phyloP scores from a whole-genome alignment of 441 rosid genomes.

The Eugenia klotzschiana region DNA sequence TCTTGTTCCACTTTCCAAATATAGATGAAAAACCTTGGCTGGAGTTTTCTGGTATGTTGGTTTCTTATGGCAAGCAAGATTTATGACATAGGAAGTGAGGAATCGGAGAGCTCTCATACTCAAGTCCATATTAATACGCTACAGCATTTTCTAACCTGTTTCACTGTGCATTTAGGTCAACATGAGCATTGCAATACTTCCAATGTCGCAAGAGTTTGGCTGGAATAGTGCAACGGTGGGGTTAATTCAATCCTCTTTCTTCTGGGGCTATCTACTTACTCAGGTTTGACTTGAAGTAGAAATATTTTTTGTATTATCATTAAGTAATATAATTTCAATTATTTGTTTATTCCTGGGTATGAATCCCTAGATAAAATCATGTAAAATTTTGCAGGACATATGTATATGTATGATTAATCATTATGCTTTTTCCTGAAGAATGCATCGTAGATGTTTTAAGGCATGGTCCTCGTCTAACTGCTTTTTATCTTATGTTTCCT shows the following conservation, averaged over 20 bases:
- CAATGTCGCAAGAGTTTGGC: conserved; percentile 85
- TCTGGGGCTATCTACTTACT: conserved; percentile 96
- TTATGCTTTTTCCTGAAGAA: not conserved
- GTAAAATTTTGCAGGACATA: not conserved
- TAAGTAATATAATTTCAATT: not conserved
- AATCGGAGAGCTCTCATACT: not conserved
- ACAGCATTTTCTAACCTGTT: not conserved
- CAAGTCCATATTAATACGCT: not conserved
- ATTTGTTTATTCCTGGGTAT: not conserved
- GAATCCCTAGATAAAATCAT: not conserved
- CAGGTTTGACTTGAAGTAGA: conserved; percentile 35
- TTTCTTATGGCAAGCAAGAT: not conserved
- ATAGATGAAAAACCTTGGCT: not conserved
- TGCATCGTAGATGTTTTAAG: not conserved
- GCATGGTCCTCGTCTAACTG: not conserved
- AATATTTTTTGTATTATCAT: not conserved
- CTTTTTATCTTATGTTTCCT: conserved; percentile 9
- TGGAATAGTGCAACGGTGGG: conserved; percentile 99
- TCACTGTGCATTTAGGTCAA: conserved; percentile 47
- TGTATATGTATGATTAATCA: not conserved
- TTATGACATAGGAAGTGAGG: not conserved
- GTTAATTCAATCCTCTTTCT: conserved; percentile 92
- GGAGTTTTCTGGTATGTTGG: not conserved
- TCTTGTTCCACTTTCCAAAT: not conserved
- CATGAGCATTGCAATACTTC: conserved; percentile 98